Conservation (phyloP, 73 alveolate genomes). For the Paramecium primaurelia region DNA sequence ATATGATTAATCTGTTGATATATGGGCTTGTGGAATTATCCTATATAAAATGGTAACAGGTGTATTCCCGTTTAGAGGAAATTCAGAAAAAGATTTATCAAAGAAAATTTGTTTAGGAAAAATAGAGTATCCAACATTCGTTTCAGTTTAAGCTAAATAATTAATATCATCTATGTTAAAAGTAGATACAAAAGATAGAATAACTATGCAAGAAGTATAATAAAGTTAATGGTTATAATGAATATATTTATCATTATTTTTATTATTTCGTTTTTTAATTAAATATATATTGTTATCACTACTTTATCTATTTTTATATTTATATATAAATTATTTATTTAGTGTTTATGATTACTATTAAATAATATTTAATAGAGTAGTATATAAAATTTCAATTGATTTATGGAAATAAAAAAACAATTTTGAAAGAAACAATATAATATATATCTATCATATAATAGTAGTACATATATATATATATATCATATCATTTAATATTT, state of each 20-base stretch:
- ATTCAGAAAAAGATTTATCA: slow-evolving; percentile 55
- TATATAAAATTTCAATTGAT: too few relatives aligned
- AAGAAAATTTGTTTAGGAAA: slow-evolving; percentile 55
- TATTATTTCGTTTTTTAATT: background rate
- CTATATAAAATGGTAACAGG: slow-evolving; percentile 76
- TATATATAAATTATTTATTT: too few relatives aligned
- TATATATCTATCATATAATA: background rate
- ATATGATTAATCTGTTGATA: slow-evolving; percentile 80
- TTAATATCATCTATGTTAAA: slow-evolving; percentile 50
- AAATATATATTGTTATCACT: too few relatives aligned
- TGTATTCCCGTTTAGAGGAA: slow-evolving; percentile 78
- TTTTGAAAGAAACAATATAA: background rate
- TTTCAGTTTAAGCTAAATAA: slow-evolving; percentile 47
- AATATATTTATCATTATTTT: background rate
- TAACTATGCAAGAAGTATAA: slow-evolving; percentile 50
- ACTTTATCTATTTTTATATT: too few relatives aligned
- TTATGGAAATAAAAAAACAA: background rate
- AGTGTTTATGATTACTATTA: too few relatives aligned
- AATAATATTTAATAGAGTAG: too few relatives aligned
- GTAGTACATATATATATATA: background rate
- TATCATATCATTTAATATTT: background rate
- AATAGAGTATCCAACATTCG: slow-evolving; percentile 59
- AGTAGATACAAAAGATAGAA: slow-evolving; percentile 55
- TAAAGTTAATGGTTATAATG: slow-evolving; percentile 40
- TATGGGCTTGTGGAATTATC: slow-evolving; percentile 84